Conservation (phyloP, 768 basidiomycete genomes). For the Naganishia vaughanmartiniae region DNA sequence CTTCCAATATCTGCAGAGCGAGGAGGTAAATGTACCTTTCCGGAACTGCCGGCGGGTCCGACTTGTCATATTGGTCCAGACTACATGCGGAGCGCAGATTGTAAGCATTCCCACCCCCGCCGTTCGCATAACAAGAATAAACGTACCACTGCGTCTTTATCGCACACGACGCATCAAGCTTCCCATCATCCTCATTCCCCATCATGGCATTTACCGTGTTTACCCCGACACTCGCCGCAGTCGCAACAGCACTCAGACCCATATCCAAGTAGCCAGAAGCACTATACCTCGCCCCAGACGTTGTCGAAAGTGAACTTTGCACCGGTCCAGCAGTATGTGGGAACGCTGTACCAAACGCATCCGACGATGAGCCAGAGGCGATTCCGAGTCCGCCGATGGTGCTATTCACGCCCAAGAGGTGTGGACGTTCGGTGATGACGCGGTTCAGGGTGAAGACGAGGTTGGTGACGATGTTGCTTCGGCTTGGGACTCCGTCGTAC, state of each 20-base stretch:
- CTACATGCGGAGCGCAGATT: conserved; percentile 53
- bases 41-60: conserved; percentile 87
- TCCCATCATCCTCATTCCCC: conserved; percentile 66
- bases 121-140: background rate
- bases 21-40: conserved; percentile 92
- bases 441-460: conserved; percentile 81
- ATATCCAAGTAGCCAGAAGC: conserved; percentile 43
- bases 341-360: conserved; percentile 11
- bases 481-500: conserved; percentile 35
- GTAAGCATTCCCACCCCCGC: conserved; percentile 25
- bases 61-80: conserved; percentile 97
- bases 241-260: conserved; percentile 69
- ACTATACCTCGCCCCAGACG: background rate
- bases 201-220: conserved; percentile 85
- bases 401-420: conserved; percentile 68
- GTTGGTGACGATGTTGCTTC: conserved; percentile 53
- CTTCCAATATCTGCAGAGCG: conserved; percentile 79
- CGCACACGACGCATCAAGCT: conserved; percentile 63
- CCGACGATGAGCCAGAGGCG: conserved; percentile 32
- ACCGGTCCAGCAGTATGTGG: conserved; percentile 24
- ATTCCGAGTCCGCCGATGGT: conserved; percentile 82
- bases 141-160: conserved; percentile 90
- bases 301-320: background rate
- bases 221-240: conserved; percentile 75
- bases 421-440: conserved; percentile 82